Evolutionary conservation across 2,329 filamentous ascomycete species (phyloP).

Genomic region (Tolypocladium pustulatum): DNA sequence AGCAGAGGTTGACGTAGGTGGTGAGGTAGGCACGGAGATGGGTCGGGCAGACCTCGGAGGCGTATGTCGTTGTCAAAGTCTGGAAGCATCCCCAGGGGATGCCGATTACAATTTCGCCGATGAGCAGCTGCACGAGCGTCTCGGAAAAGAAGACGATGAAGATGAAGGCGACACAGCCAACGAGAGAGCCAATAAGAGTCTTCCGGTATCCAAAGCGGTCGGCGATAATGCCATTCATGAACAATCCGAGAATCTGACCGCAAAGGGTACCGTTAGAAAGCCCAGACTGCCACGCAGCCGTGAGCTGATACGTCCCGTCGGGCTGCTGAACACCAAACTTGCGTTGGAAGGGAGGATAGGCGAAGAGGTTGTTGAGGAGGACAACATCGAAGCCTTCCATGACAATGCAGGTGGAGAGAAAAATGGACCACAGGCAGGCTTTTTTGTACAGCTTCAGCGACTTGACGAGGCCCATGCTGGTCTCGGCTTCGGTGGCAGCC

Average conservation of each 20-base stretch:
- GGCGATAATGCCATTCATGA: conserved; percentile 35
- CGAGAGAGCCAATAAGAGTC: conserved; percentile 33
- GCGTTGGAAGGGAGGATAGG: conserved; percentile 25
- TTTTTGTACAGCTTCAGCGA: conserved; percentile 30
- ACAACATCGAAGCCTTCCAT: conserved; percentile 31
- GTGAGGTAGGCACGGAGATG: conserved; percentile 39
- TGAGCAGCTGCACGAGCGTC: conserved; percentile 28
- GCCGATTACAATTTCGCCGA: conserved; percentile 34
- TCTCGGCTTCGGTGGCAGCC: conserved; percentile 21
- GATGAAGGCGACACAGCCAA: conserved; percentile 29
- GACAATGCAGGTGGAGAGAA: conserved; percentile 25
- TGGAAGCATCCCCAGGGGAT: conserved; percentile 37
- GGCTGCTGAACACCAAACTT: conserved; percentile 25
- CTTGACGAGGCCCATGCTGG: conserved; percentile 18
- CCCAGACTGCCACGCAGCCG: conserved; percentile 41
- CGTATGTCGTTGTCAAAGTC: conserved; percentile 36
- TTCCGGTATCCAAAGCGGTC: conserved; percentile 36
- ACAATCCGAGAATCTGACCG: conserved; percentile 40
- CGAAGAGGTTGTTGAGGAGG: conserved; percentile 30
- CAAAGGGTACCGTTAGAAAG: conserved; percentile 35
- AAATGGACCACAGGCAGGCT: conserved; percentile 25
- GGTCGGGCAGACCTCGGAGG: conserved; percentile 33
- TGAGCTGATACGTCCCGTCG: conserved; percentile 32
- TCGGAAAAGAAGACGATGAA: conserved; percentile 38
- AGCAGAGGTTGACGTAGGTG: conserved; percentile 38